A percentile compares a stretch with the other conserved stretches of the same genome.
These are phyloP conservation scores for Pecoramyces ruminantium DNA, from an alignment of 192 early-diverging fungal genomes.

Conservation along the genomic window DNA sequence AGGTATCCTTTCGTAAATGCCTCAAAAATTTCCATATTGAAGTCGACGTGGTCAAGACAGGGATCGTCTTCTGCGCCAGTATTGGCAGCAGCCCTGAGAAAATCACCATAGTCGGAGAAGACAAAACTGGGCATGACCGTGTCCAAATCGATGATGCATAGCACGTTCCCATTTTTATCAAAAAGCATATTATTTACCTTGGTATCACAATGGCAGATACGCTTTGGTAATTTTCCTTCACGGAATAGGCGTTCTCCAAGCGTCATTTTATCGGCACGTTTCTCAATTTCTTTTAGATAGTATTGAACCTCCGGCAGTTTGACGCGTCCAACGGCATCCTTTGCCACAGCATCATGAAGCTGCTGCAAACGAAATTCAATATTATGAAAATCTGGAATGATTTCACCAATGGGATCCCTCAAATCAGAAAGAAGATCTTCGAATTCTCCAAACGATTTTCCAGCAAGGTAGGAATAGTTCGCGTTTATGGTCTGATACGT, in stretches of 20 bases:
- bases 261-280: not conserved
- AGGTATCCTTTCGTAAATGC: not conserved
- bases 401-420: not conserved
- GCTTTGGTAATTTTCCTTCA: not conserved
- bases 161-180: not conserved
- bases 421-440: not conserved
- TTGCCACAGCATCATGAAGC: not conserved
- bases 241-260: not conserved
- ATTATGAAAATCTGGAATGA: not conserved
- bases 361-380: not conserved
- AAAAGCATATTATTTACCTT: not conserved
- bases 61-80: not conserved
- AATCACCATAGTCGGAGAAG: not conserved
- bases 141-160: not conserved
- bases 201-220: not conserved
- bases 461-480: not conserved
- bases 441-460: not conserved
- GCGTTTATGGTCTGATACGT: not conserved
- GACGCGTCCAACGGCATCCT: not conserved
- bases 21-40: not conserved
- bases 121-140: not conserved
- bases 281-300: not conserved
- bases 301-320: not conserved
- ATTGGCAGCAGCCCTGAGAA: not conserved
- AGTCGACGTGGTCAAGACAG: not conserved